Conservation (phyloP, 2,329 filamentous ascomycete species). For the Penicillium sp. region DNA sequence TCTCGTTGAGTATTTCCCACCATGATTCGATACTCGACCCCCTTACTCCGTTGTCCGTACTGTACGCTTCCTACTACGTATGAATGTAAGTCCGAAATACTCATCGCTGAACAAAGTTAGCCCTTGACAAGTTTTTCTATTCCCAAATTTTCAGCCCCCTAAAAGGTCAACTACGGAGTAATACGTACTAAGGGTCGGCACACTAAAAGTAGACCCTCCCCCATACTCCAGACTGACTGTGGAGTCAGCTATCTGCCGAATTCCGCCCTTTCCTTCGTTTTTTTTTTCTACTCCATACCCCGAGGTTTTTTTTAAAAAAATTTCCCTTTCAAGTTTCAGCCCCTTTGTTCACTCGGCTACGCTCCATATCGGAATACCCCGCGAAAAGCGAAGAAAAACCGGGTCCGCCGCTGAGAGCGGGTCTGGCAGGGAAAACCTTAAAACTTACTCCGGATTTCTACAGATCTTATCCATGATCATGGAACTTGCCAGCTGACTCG, state of each 20-base stretch:
- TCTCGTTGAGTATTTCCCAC: neutral
- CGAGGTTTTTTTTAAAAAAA: neutral
- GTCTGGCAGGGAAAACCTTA: constrained; percentile 1
- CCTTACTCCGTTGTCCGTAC: too few species aligned
- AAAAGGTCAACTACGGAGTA: neutral
- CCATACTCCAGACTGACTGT: constrained; percentile 9
- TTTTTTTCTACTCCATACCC: neutral
- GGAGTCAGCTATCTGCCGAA: neutral
- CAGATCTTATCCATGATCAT: neutral
- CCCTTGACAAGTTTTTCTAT: neutral
- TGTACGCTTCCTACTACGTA: neutral
- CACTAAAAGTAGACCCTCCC: constrained; percentile 7
- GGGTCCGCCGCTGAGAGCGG: constrained; percentile 7
- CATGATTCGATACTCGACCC: neutral
- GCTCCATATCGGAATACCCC: constrained; percentile 10
- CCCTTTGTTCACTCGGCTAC: neutral
- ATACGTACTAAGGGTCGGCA: neutral
- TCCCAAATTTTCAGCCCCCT: neutral
- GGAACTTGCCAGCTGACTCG: too few species aligned
- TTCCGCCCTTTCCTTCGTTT: neutral
- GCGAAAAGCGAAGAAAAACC: constrained; percentile 15
- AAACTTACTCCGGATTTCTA: constrained; percentile 4
- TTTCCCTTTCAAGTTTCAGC: neutral
- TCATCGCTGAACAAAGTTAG: constrained; percentile 1
- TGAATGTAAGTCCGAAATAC: neutral